Percentiles rank a stretch among this genome's conserved stretches.
These are phyloP conservation scores for Solanum sitiens DNA, from an alignment of 257 asterid species.

Conservation along the genomic window DNA sequence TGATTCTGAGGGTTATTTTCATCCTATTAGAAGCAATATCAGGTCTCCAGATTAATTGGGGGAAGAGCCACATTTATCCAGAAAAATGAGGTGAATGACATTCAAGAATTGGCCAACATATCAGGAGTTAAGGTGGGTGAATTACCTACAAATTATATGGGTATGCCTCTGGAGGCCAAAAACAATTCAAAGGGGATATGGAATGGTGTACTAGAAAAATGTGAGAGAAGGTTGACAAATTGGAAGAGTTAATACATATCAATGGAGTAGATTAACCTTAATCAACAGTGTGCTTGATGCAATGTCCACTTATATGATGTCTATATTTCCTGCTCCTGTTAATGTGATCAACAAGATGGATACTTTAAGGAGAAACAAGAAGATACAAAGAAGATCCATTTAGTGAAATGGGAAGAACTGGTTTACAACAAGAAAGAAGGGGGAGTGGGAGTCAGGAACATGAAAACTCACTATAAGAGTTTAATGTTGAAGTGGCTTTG, in stretches of 20 bases:
- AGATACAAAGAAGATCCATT: neutral
- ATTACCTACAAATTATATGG: neutral
- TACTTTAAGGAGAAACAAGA: neutral
- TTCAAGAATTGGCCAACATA: neutral
- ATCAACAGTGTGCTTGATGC: neutral
- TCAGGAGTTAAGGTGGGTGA: neutral
- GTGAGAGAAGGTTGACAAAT: neutral
- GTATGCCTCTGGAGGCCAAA: neutral
- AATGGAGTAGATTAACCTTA: neutral
- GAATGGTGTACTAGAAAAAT: neutral
- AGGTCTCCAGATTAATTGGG: neutral
- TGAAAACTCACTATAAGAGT: neutral
- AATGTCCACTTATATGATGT: neutral
- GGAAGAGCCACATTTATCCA: neutral
- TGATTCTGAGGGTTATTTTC: neutral
- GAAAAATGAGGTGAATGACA: neutral
- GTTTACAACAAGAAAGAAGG: neutral
- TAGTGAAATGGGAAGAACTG: neutral
- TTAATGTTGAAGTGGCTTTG: neutral
- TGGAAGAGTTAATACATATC: neutral
- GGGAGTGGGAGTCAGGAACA: neutral
- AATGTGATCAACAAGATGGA: neutral
- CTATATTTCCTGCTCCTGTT: neutral
- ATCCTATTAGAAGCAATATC: neutral
- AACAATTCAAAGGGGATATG: neutral